A percentile compares a stretch with the other conserved stretches of the same genome.
Evolutionary conservation across 2,329 filamentous ascomycete species (phyloP).

Genomic region (Teratosphaeria zuluensis): DNA sequence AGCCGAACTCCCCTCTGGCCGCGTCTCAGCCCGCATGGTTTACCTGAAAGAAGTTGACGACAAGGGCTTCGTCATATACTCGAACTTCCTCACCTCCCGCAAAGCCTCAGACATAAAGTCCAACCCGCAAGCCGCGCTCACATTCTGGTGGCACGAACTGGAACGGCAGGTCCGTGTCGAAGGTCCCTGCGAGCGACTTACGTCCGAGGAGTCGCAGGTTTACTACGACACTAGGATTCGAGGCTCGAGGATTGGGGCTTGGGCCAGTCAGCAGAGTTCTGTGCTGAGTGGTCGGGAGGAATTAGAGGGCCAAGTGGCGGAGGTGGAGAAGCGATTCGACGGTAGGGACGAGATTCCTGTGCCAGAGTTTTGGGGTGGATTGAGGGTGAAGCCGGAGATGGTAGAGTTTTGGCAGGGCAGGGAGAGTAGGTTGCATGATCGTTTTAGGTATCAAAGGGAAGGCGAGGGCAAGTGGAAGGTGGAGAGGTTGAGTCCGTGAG

Average conservation of each 20-base stretch:
- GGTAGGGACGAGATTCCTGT: constrained; percentile 73
- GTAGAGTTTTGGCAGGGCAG: constrained; percentile 97
- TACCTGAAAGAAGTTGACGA: constrained; percentile 92
- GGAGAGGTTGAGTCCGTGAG: constrained; percentile 62
- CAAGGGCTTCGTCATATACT: constrained; percentile 81
- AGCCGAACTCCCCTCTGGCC: constrained; percentile 69
- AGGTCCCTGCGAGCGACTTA: constrained; percentile 59
- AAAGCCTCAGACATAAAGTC: constrained; percentile 57
- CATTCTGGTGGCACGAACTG: constrained; percentile 80
- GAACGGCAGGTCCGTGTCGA: constrained; percentile 91
- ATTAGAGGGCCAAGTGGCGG: constrained; percentile 67
- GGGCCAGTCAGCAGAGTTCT: constrained; percentile 82
- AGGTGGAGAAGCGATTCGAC: constrained; percentile 66
- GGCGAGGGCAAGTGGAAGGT: constrained; percentile 37
- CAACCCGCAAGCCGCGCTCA: constrained; percentile 72
- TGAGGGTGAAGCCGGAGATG: constrained; percentile 73
- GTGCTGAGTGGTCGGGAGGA: constrained; percentile 61
- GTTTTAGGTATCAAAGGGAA: constrained; percentile 71
- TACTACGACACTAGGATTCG: constrained; percentile 60
- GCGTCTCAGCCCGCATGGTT: constrained; percentile 74
- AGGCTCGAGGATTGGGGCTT: constrained; percentile 78
- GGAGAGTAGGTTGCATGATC: constrained; percentile 81
- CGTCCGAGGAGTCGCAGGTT: constrained; percentile 58
- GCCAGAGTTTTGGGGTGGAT: constrained; percentile 87
- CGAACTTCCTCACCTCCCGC: constrained; percentile 73